Base-by-base conservation (phyloP, 2,329 filamentous ascomycete genomes). In the Aspergillus amoenus region DNA sequence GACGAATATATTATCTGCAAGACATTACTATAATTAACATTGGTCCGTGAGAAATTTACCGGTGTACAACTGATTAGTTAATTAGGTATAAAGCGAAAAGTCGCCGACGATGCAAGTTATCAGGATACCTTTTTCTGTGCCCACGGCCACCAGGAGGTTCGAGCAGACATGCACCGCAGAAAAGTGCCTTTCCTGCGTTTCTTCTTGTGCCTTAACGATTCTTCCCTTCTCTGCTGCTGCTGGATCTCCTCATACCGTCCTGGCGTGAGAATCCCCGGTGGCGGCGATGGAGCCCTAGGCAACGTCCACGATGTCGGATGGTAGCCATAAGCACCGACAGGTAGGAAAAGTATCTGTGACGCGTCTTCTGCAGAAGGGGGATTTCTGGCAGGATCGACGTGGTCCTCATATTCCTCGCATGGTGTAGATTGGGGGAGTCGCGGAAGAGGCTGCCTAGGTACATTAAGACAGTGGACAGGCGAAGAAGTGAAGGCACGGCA, bases 401-500 rank as follows among this genome's bases (percentile, higher is more conserved):
- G 8, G 27, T 24, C 5, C n/a, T 41, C 30, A 22, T 40, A 17
- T 3, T 46, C 39, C 3, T 32, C 48, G 5, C 24, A 42, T 17
- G 39, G 27, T n/a, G 43, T 15, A 8, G 51, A 47, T 3, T 30
- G 5, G n/a, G 51, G 51, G 7, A 53, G 34, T 17, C 51, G 21
- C 8, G 51, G 51, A n/a, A 53, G 51, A 12, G 47, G 47, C 12
- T 27, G 17, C 13, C n/a, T 30, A 17, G 44, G 44, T 12, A 34
- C 6, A 18, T 47, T 47, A 17, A 18, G 18, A 18, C 30, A 30
- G 8, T 17, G 24, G 15, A 40, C 30, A 11, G 48, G 30, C 6
- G 55, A 58, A 9, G 55, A 52, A 4, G 56, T 61, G 43, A 63
- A 64, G 1, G 60, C 58, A 8, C 48, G 55, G 32, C 56, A 60